Evolutionary conservation across 306 rosid genomes (phyloP), one percentile per base, ranked within the genome.

Genomic region (Cyamopsis tetragonoloba): DNA sequence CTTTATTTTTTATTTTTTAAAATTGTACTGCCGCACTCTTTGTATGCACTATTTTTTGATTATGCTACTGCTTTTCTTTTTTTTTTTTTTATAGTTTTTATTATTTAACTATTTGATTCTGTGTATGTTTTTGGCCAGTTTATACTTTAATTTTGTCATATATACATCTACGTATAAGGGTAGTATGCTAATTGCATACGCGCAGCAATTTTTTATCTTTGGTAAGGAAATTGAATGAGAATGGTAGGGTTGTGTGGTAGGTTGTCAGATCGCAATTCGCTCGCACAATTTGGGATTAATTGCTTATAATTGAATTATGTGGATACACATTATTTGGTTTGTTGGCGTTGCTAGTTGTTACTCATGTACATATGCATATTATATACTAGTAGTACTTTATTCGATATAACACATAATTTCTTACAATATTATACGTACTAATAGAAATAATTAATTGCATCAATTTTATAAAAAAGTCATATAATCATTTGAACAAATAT

Each of bases 221-320:
- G 12, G 17, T 9, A 71, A 60, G 41, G 41, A 37, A 61, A 15
- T 48, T 37, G 31, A 44, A 48, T n/a, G n/a, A n/a, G n/a, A n/a
- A n/a, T n/a, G n/a, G n/a, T n/a, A 5, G 24, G 18, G 49, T 38
- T 41, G 24, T 24, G 38, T 24, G 54, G 54, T 27, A 26, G 68
- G 49, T 30, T 43, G 70, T 63, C 55, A 53, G 20, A 54, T 68
- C 55, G 15, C 55, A 54, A 17, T 69, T 39, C 23, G 18, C 65
- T 39, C 23, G 18, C 65, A 7, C 11, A n/a, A 17, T 41, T 2
- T 5, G 14, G 26, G 14, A 18, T 31, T 47, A 10, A 18, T 31
- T 47, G 48, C 1, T 10, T 64, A 13, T 5, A 6, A 65, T 23
- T 20, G 44, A 24, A 24, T 23, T 74, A n/a, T n/a, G n/a, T 57